Conservation (phyloP, 805 yeast species). For the Barnettozyma populi region DNA sequence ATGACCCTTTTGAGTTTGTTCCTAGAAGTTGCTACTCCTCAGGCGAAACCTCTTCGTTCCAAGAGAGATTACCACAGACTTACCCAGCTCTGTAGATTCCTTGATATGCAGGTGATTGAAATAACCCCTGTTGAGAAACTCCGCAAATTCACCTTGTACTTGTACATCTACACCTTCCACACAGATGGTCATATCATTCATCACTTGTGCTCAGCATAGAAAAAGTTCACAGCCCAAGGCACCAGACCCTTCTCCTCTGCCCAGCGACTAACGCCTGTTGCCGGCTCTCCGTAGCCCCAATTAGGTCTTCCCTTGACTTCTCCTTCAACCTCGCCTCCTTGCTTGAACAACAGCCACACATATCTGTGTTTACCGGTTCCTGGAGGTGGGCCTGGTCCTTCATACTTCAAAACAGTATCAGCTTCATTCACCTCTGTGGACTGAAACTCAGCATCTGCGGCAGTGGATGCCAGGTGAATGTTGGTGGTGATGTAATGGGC, state of each 20-base stretch:
- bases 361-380: constrained; percentile 86
- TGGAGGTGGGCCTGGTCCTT: constrained; percentile 89
- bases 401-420: constrained; percentile 47
- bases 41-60: no score
- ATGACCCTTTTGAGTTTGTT: no score
- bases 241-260: constrained; percentile 54
- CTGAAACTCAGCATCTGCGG: constrained; percentile 25
- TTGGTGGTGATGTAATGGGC: constrained; percentile 68
- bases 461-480: constrained; percentile 35
- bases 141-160: no score
- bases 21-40: no score
- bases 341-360: constrained; percentile 70
- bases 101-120: no score
- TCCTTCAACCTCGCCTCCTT: constrained; percentile 35
- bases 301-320: constrained; percentile 51
- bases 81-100: no score
- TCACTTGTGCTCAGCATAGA: constrained; percentile 60
- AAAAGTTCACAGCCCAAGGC: constrained; percentile 75
- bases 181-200: background rate
- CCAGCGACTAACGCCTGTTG: constrained; percentile 74
- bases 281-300: constrained; percentile 87
- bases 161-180: background rate
- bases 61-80: no score
- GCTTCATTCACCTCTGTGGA: constrained; percentile 36
- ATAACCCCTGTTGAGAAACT: no score